These are phyloP conservation scores for Taphrina sp. DNA, from an alignment of 1,139 yeast genomes.

Conservation along the genomic window DNA sequence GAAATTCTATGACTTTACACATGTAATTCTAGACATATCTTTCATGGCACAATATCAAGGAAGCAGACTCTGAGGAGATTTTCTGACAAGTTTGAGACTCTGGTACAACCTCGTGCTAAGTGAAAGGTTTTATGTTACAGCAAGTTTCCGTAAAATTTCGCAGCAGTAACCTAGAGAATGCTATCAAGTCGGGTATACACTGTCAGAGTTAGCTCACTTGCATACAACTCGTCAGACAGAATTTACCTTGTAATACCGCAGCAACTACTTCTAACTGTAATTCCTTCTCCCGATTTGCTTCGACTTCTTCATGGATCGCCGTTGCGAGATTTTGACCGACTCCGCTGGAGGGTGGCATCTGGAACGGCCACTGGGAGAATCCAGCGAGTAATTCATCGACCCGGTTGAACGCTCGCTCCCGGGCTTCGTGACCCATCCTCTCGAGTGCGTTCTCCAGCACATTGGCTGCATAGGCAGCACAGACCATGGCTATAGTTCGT, in stretches of 20 bases:
- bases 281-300: slow-evolving; percentile 55
- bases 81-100: no score
- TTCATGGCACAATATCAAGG: no score
- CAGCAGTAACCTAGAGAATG: slow-evolving; percentile 42
- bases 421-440: slow-evolving; percentile 75
- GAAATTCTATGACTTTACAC: no score
- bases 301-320: slow-evolving; percentile 68
- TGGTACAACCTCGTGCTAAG: no score
- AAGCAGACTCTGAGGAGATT: no score
- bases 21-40: no score
- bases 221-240: not conserved
- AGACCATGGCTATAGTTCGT: slow-evolving; percentile 76
- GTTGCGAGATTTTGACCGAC: slow-evolving; percentile 72
- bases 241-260: slow-evolving; percentile 54
- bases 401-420: slow-evolving; percentile 89
- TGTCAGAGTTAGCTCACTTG: not conserved
- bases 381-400: slow-evolving; percentile 86
- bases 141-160: no score
- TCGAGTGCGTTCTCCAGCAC: slow-evolving; percentile 88
- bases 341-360: slow-evolving; percentile 56
- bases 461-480: slow-evolving; percentile 92
- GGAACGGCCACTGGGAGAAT: slow-evolving; percentile 85
- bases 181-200: slow-evolving; percentile 54
- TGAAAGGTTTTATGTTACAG: no score
- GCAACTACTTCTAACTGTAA: slow-evolving; percentile 85